Base-by-base conservation (phyloP, 371 early-diverging fungal species). In the Mortierella sp. region DNA sequence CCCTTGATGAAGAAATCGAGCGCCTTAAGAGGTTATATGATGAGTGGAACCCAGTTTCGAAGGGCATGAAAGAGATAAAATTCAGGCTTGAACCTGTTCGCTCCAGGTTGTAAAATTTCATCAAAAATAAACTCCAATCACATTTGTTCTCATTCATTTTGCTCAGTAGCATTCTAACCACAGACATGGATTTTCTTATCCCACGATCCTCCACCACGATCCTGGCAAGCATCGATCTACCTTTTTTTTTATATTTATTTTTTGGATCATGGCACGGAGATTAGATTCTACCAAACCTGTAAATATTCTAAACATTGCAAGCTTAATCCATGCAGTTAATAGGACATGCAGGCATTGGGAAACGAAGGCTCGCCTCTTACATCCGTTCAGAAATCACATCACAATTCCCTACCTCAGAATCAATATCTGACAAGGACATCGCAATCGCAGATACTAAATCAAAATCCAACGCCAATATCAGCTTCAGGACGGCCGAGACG, bases 31-130 rank as follows among this genome's bases (percentile, higher is more conserved):
- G 69, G 11, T 81, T 93, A 66, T 96, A 93, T 85, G 88, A 93
- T 35, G 79, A 88, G 40, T 97, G 97, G 97, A 87, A 90, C 37
- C 97, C 97, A 0, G 80, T 85, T 12, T 87, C 90, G 18, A 88
- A 91, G 67, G 86, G 85, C 10, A 84, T 93, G 67, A 93, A 91
- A 68, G 96, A 96, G 69, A 84, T 97, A 64, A 93, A 94, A 79
- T 96, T 94, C 83, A 87, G 95, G 26, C 79, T 97, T 14, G 97
- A 97, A 67, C 96, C 97, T 18, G 78, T 94, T n/a, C 75, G 85
- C 16, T 75, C 11, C 30, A 28, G 30, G 16, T 24, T 55, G 20
- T 55, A 55, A 54, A 54, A 55, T 35, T 35, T 35, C 35, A 52
- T 52, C n/a, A 52, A n/a, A n/a, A 55, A 55, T 55, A 26, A 55